These are phyloP conservation scores for Danielozyma ontarioensis DNA, from an alignment of 805 yeast genomes.

Conservation along the genomic window DNA sequence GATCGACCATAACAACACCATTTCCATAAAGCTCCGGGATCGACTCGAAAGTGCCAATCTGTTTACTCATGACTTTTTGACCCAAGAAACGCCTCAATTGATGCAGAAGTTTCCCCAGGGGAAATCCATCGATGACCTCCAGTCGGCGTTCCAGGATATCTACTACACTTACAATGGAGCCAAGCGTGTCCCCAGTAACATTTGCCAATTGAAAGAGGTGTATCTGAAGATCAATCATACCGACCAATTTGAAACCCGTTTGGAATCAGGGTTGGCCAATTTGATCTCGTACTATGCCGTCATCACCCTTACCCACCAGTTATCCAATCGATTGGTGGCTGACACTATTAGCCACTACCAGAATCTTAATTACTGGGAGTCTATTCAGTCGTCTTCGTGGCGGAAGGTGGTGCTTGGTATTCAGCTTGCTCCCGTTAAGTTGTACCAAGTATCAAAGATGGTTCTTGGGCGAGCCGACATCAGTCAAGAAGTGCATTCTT, in stretches of 20 bases:
- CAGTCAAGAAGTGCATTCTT: not conserved
- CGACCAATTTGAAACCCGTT: not conserved
- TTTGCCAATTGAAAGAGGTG: constrained; percentile 1
- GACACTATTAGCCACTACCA: constrained; percentile 28
- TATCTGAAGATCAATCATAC: not conserved
- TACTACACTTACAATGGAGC: constrained; percentile 17
- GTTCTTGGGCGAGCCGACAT: not conserved
- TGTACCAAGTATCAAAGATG: constrained; percentile 3
- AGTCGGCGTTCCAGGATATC: constrained; percentile 18
- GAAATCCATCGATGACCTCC: constrained; percentile 4
- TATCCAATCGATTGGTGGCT: constrained; percentile 29
- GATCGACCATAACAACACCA: constrained; percentile 26
- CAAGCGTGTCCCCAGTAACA: constrained; percentile 6
- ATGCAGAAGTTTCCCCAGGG: not conserved
- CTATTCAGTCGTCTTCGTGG: constrained; percentile 17
- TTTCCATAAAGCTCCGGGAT: constrained; percentile 18
- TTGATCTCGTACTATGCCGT: constrained; percentile 20
- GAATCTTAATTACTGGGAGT: constrained; percentile 32
- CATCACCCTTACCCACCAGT: constrained; percentile 17
- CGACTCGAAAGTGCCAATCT: constrained; percentile 17
- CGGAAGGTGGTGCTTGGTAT: constrained; percentile 26
- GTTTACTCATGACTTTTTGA: constrained; percentile 17
- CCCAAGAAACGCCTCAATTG: constrained; percentile 10
- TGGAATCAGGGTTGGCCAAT: not conserved
- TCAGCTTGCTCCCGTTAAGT: constrained; percentile 29